Evolutionary conservation across 73 alveolate genomes (phyloP).

Genomic region (Halteria grandinella): DNA sequence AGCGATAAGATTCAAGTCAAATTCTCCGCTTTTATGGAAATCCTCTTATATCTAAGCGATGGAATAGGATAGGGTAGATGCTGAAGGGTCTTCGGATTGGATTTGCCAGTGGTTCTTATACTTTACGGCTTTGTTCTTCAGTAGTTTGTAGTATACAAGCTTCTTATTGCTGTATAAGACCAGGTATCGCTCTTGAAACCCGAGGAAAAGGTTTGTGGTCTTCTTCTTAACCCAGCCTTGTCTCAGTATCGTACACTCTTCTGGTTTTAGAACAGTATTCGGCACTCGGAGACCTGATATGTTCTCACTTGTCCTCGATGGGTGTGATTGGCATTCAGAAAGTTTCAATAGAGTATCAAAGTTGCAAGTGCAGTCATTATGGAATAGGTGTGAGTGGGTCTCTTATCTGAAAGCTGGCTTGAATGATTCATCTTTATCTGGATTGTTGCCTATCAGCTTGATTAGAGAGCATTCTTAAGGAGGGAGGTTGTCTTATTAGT

Average conservation of each 20-base stretch:
- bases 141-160: slow-evolving; percentile 20
- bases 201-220: slow-evolving; percentile 21
- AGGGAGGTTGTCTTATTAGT: too few species aligned
- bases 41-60: background rate
- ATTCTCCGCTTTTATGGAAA: slow-evolving; percentile 38
- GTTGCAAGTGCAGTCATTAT: too few species aligned
- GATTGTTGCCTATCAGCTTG: too few species aligned
- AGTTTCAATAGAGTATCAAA: too few species aligned
- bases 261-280: background rate
- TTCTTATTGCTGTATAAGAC: slow-evolving; percentile 42
- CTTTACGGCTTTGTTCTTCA: background rate
- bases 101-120: background rate
- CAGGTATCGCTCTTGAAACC: slow-evolving; percentile 29
- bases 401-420: too few species aligned
- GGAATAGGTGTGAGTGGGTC: too few species aligned
- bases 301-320: background rate
- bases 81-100: background rate
- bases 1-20: slow-evolving; percentile 17
- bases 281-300: background rate
- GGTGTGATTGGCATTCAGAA: too few species aligned
- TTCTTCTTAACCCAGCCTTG: slow-evolving; percentile 48
- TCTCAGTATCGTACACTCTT: slow-evolving; percentile 10
- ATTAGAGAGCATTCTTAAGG: too few species aligned
- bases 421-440: too few species aligned
- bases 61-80: background rate